Conservation (phyloP, 2,329 filamentous ascomycete genomes). For the Aureobasidium sp. region DNA sequence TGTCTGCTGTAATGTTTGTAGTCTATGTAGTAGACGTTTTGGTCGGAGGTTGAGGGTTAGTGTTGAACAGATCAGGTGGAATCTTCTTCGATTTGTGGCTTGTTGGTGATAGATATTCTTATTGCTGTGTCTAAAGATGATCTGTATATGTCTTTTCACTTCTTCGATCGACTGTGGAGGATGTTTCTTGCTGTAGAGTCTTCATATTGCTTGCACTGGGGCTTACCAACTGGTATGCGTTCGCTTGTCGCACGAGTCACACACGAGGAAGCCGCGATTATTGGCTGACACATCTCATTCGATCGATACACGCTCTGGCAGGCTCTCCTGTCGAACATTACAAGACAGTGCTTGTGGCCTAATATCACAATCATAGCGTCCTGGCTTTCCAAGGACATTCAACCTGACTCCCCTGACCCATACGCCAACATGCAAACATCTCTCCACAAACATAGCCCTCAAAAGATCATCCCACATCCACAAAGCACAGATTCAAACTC, state of each 20-base stretch:
- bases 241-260: background rate
- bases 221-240: background rate
- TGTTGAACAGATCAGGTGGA: background rate
- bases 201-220: background rate
- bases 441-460: background rate
- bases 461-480: background rate
- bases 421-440: background rate
- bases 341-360: background rate
- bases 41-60: too few species aligned
- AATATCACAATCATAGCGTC: background rate
- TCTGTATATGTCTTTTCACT: background rate
- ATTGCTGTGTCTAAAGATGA: background rate
- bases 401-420: background rate
- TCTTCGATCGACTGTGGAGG: too few species aligned
- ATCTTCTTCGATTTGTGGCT: background rate
- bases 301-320: background rate
- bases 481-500: background rate
- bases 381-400: background rate
- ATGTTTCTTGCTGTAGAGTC: background rate
- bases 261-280: background rate
- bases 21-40: background rate
- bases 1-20: background rate
- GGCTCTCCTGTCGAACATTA: background rate
- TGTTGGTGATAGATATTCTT: background rate
- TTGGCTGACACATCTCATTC: background rate